Evolutionary conservation across 2,329 filamentous ascomycete species (phyloP), one percentile per base, ranked within the genome.

Genomic region (Albifimbria verrucaria): DNA sequence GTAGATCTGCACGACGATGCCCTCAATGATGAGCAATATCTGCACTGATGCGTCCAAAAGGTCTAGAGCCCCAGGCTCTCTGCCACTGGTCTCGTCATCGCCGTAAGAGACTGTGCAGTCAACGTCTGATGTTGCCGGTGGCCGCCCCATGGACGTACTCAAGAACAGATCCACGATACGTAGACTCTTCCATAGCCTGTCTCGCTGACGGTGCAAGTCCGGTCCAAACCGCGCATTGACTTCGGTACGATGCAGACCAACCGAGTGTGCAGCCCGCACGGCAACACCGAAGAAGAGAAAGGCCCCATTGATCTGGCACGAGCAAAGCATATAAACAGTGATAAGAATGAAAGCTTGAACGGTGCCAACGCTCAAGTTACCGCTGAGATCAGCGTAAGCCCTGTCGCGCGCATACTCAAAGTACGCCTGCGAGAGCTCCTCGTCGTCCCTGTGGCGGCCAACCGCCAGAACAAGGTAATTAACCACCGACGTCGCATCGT

Each of bases 261-360:
- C 74, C 0, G 78, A 77, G 53, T 81, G 80, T 0, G 78, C 78
- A 1, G 79, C 77, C 2, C 79, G 71, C 0, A 75, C 78, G 0
- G 78, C 77, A 7, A 81, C 75, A 7, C 79, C 79, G 18, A 81
- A 81, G 61, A 80, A 78, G 2, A 82, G 61, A 47, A 80, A 82
- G 0, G 77, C 77, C 2, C 77, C 77, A 52, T 80, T 82, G 60
- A 81, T 79, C 59, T 81, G 79, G 50, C 77, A 81, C 3, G 78
- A 74, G 24, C 76, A 75, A 3, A 81, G 75, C 75, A 81, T 80
- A 64, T 80, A 81, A 7, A 81, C 57, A 0, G 78, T 79, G 32
- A 81, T 68, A 15, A 82, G 71, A 0, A 75, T 67, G 39, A 81
- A 81, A 0, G 72, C 74, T 55, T 81, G 77, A 0, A 81, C 75